A percentile compares a stretch with the other conserved stretches of the same genome.
These are phyloP conservation scores for Solanum virginianum DNA, from an alignment of 257 asterid genomes.

Conservation along the genomic window DNA sequence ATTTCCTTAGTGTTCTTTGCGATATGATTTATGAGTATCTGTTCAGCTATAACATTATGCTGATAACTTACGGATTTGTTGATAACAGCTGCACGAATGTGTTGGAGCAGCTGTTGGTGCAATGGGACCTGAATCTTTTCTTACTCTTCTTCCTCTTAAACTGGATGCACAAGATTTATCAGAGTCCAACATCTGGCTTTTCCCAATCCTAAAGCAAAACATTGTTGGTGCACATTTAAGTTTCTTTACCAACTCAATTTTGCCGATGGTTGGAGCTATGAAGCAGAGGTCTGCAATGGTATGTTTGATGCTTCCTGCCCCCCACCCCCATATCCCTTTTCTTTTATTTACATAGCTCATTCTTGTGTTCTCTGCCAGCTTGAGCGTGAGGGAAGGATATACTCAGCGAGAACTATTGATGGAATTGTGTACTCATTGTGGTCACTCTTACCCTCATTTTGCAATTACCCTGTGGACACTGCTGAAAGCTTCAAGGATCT, in stretches of 20 bases:
- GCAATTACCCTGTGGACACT: conserved; percentile 83
- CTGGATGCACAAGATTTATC: conserved; percentile 53
- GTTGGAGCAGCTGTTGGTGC: conserved; percentile 84
- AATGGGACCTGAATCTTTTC: conserved; percentile 77
- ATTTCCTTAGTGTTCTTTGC: background rate
- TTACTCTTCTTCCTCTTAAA: conserved; percentile 61
- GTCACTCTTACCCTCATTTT: conserved; percentile 94
- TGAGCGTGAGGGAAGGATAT: conserved; percentile 45
- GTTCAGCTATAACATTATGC: background rate
- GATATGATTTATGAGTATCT: background rate
- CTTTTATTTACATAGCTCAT: background rate
- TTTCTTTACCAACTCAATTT: conserved; percentile 50
- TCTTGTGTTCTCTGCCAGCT: conserved; percentile 34
- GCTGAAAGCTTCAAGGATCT: conserved; percentile 64
- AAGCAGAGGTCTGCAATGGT: conserved; percentile 60
- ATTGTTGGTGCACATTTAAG: conserved; percentile 56
- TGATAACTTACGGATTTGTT: background rate
- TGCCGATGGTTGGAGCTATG: conserved; percentile 48
- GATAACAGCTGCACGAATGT: conserved; percentile 81
- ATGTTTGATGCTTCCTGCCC: conserved; percentile 2
- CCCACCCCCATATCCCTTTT: background rate
- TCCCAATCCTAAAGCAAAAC: conserved; percentile 80
- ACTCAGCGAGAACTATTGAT: conserved; percentile 49
- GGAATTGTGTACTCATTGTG: conserved; percentile 82
- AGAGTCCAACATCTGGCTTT: conserved; percentile 83